Evolutionary conservation across 139 green algal species (phyloP).

Genomic region (Axilococcus clingmanii): DNA sequence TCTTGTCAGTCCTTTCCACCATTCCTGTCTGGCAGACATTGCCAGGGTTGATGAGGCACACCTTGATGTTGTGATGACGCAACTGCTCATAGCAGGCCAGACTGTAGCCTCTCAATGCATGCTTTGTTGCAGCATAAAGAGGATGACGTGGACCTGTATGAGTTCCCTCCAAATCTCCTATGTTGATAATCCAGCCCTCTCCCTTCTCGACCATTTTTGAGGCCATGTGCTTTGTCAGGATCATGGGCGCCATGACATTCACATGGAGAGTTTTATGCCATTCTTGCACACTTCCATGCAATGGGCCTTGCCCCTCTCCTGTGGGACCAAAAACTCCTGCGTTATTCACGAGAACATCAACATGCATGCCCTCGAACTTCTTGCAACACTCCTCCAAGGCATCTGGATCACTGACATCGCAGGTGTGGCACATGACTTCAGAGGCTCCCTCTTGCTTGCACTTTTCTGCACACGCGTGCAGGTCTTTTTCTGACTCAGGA

Average conservation of each 20-base stretch:
- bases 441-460: slow-evolving; percentile 1
- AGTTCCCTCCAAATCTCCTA: slow-evolving; percentile 14
- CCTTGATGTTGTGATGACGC: slow-evolving; percentile 4
- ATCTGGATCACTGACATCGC: slow-evolving; percentile 11
- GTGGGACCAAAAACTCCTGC: slow-evolving; percentile 13
- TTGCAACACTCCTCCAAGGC: neutral
- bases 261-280: slow-evolving; percentile 16
- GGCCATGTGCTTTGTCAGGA: slow-evolving; percentile 11
- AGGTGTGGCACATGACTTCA: neutral
- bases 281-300: slow-evolving; percentile 25
- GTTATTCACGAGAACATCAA: slow-evolving; percentile 30
- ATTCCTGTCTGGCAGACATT: neutral
- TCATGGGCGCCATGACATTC: slow-evolving; percentile 23
- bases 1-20: slow-evolving; percentile 14
- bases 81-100: slow-evolving; percentile 8
- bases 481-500: neutral
- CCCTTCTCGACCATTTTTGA: slow-evolving; percentile 23
- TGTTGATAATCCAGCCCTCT: slow-evolving; percentile 12
- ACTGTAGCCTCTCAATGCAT: slow-evolving; percentile 13
- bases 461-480: slow-evolving; percentile 1
- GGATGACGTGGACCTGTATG: slow-evolving; percentile 16
- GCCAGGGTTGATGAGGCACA: slow-evolving; percentile 2
- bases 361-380: neutral
- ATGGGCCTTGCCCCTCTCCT: slow-evolving; percentile 13
- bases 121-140: slow-evolving; percentile 3